These are phyloP conservation scores for Homolaphlyctis polyrhiza DNA, from an alignment of 371 early-diverging fungal species.

Conservation along the genomic window DNA sequence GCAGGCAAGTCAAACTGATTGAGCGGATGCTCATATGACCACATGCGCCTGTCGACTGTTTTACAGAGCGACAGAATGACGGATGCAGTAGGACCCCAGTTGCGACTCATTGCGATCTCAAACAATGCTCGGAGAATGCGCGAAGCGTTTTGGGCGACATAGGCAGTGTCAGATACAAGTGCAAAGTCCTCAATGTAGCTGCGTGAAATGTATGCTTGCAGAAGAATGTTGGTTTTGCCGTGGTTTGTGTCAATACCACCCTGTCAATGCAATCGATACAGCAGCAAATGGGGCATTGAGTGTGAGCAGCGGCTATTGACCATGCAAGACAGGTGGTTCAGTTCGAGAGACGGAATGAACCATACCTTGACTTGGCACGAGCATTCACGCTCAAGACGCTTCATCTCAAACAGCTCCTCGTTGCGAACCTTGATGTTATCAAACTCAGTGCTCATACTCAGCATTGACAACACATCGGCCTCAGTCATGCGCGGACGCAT, in stretches of 20 bases:
- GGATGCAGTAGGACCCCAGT: conserved; percentile 82
- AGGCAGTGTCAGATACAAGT: conserved; percentile 85
- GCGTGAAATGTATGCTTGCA: conserved; percentile 83
- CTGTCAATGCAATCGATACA: conserved; percentile 13
- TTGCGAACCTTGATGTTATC: conserved; percentile 86
- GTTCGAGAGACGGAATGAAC: background rate
- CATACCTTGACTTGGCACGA: conserved; percentile 78
- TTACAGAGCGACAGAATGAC: conserved; percentile 81
- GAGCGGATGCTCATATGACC: conserved; percentile 91
- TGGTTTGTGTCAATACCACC: conserved; percentile 60
- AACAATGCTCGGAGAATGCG: conserved; percentile 94
- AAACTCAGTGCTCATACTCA: conserved; percentile 88
- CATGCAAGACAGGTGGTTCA: too few relatives aligned
- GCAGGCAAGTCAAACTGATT: conserved; percentile 75
- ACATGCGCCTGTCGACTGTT: conserved; percentile 85
- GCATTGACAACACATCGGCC: conserved; percentile 85
- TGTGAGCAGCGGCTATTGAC: too few relatives aligned
- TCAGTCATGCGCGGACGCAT: conserved; percentile 47
- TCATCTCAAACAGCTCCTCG: conserved; percentile 78
- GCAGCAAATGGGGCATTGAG: too few relatives aligned
- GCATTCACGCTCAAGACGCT: conserved; percentile 62
- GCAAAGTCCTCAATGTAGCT: conserved; percentile 84
- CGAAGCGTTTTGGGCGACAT: conserved; percentile 88
- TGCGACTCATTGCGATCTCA: conserved; percentile 85
- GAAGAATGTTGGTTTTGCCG: conserved; percentile 88